phyloP scores from a whole-genome alignment of 2,329 filamentous ascomycete genomes.

The Pseudogymnoascus sp. region DNA sequence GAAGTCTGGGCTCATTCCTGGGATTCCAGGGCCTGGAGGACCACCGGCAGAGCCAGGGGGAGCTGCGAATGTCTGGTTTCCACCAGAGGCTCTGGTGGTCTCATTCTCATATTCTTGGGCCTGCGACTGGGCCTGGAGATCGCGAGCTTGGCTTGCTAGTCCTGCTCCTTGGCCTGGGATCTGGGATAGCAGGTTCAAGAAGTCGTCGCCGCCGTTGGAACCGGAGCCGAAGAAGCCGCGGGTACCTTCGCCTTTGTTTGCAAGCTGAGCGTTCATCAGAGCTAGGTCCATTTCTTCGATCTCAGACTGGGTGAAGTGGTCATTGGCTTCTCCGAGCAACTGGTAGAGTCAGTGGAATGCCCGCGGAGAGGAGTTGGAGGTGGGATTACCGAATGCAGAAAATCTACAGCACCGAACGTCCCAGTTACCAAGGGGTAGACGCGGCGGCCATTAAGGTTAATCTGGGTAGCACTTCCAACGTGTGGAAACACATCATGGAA shows the following conservation, averaged over 20 bases:
- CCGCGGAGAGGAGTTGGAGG: slow-evolving; percentile 24
- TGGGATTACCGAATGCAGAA: slow-evolving; percentile 57
- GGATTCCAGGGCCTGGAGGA: slow-evolving; percentile 45
- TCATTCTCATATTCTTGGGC: slow-evolving; percentile 54
- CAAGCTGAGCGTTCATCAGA: slow-evolving; percentile 56
- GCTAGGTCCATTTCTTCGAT: slow-evolving; percentile 72
- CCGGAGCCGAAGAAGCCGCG: slow-evolving; percentile 27
- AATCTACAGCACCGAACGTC: slow-evolving; percentile 74
- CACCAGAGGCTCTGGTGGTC: slow-evolving; percentile 35
- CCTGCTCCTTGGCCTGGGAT: slow-evolving; percentile 62
- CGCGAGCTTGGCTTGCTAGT: slow-evolving; percentile 57
- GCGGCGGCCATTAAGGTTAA: slow-evolving; percentile 56
- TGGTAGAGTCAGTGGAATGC: background rate
- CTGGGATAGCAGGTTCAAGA: slow-evolving; percentile 66
- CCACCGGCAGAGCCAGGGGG: slow-evolving; percentile 36
- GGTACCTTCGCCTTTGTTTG: slow-evolving; percentile 30
- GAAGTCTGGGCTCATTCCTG: slow-evolving; percentile 66
- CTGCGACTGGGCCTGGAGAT: slow-evolving; percentile 51
- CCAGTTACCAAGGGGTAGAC: slow-evolving; percentile 68
- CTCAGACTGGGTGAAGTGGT: slow-evolving; percentile 79
- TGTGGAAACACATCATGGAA: slow-evolving; percentile 63
- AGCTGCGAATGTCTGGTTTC: slow-evolving; percentile 36
- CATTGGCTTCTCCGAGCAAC: slow-evolving; percentile 59
- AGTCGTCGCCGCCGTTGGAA: slow-evolving; percentile 38
- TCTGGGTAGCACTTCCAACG: slow-evolving; percentile 57